Evolutionary conservation across 345 rosid genomes (phyloP).

Genomic region (Bruguiera sexangula): DNA sequence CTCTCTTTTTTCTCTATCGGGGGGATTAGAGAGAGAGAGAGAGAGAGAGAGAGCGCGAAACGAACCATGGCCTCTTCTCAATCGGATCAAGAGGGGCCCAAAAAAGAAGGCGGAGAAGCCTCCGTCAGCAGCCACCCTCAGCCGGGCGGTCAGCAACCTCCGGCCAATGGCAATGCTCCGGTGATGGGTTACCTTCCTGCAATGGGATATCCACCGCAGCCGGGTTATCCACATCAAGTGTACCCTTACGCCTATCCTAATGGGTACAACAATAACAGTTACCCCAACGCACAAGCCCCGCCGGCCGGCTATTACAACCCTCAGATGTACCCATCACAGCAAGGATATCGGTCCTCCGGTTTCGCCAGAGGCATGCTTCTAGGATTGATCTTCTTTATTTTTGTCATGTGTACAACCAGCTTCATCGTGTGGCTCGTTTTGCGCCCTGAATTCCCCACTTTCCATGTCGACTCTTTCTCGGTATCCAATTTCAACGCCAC

Average conservation of each 20-base stretch:
- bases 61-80: slow-evolving; percentile 28
- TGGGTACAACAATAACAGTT: slow-evolving; percentile 2
- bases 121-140: slow-evolving; percentile 2
- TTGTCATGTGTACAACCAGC: slow-evolving; percentile 29
- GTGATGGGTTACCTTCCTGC: slow-evolving; percentile 31
- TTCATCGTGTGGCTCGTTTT: slow-evolving; percentile 56
- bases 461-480: slow-evolving; percentile 45
- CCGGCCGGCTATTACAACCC: slow-evolving; percentile 41
- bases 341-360: slow-evolving; percentile 15
- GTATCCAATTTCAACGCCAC: slow-evolving; percentile 52
- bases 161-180: slow-evolving; percentile 21
- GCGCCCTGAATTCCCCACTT: slow-evolving; percentile 47
- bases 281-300: slow-evolving; percentile 35
- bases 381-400: slow-evolving; percentile 32
- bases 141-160: neutral
- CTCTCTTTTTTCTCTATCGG: neutral
- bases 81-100: slow-evolving; percentile 5
- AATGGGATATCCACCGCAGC: slow-evolving; percentile 30
- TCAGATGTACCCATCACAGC: slow-evolving; percentile 18
- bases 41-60: neutral
- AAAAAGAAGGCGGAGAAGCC: slow-evolving; percentile 1
- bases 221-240: slow-evolving; percentile 6
- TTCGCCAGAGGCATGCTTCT: slow-evolving; percentile 38
- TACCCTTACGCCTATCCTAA: slow-evolving; percentile 8
- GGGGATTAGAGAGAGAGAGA: neutral